Conservation (phyloP, 257 asterid genomes). For the Leonotis leonurus region DNA sequence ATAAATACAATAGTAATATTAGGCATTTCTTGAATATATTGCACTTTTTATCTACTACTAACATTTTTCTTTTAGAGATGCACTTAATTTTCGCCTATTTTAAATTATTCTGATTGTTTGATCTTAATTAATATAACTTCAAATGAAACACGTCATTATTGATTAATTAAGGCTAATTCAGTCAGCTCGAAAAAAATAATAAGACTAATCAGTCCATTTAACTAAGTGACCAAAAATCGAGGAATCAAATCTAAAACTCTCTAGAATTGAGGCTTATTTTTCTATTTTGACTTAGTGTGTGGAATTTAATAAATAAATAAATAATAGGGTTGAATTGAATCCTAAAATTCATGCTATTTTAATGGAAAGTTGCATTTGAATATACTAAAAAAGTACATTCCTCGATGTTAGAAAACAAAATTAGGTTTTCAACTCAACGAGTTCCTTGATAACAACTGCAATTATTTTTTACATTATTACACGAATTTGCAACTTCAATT, state of each 20-base stretch:
- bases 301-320: too few relatives aligned
- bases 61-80: too few relatives aligned
- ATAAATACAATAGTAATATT: too few relatives aligned
- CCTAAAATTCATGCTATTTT: not conserved
- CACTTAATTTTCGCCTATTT: not conserved
- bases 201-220: not conserved
- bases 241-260: not conserved
- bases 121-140: too few relatives aligned
- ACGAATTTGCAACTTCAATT: not conserved
- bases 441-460: too few relatives aligned
- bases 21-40: too few relatives aligned
- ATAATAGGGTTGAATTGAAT: not conserved
- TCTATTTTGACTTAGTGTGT: not conserved
- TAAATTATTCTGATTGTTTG: not conserved
- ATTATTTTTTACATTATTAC: too few relatives aligned
- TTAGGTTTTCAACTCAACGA: not conserved
- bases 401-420: not conserved
- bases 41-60: not conserved
- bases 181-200: too few relatives aligned
- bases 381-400: not conserved
- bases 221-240: not conserved
- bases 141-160: not conserved
- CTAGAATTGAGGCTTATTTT: not conserved
- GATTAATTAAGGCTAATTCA: not conserved
- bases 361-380: too few relatives aligned